Base-by-base conservation (phyloP, 2,329 filamentous ascomycete species). In the Botryosphaeria dothidea region DNA sequence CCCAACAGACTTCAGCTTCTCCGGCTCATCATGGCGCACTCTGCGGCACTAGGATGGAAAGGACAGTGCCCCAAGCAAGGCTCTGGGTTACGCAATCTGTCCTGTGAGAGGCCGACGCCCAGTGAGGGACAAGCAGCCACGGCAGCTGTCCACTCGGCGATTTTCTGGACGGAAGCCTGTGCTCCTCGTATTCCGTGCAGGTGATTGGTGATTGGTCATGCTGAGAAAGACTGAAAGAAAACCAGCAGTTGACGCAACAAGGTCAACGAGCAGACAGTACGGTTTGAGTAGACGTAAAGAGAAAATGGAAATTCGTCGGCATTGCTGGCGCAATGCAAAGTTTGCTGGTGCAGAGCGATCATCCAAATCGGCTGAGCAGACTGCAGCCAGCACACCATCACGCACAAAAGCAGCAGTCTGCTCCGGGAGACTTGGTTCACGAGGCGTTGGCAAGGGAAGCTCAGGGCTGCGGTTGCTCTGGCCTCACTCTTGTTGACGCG, bases 381-480 rank as follows among this genome's bases (percentile, higher is more conserved):
- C 27, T 25, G 25, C 41, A 45, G 56, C 56, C 56, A 60, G 56
- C 56, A 60, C 56, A 60, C 38, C 56, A 60, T 60, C 38, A 34
- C 41, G 41, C 25, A 60, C 56, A 15, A 60, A 60, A 46, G 56
- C n/a, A 60, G 56, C 25, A 60, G 56, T 60, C 38, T 60, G 38
- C 56, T 60, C 56, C 56, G 56, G 21, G 56, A 29, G 38, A 43
- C 17, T 21, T 38, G 34, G 56, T 60, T 34, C 38, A 60, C 56
- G 41, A 21, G 27, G 27, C 15, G 56, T 25, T 60, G 56, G 38
- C 56, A 60, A 34, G 56, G 3, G 38, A 46, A 4, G 56, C 56
- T 60, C 56, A 60, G 56, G 41, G 56, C 56, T 60, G 56, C 56
- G 46, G 56, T 38, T 60, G 56, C 56, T 60, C 56, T 60, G 56